Evolutionary conservation across 2,329 filamentous ascomycete species (phyloP), one percentile per base, ranked within the genome.

Genomic region (Talaromyces sp.): DNA sequence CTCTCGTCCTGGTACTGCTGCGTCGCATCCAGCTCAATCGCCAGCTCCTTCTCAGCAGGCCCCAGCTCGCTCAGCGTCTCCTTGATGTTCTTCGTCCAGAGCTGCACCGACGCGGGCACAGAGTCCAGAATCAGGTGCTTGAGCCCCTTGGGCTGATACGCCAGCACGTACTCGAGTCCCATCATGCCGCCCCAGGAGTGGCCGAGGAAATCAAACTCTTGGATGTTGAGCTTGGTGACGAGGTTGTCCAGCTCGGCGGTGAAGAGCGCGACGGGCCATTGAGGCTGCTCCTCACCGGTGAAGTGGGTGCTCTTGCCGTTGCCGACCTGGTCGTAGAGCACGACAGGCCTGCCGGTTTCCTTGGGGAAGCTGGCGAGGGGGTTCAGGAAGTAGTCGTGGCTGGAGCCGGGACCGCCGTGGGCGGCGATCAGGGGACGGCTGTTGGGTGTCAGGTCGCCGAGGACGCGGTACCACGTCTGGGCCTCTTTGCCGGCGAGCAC

Each of bases 151-250:
- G 51, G 51, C 31, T 23, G 52, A 18, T 18, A 30, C n/a, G 28
- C n/a, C n/a, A 55, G 27, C 9, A 31, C 28, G 30, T 33, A 55
- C 31, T 55, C 18, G 30, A 30, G 23, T 30, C 23, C 52, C 23
- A 55, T n/a, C 52, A 55, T 55, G 30, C 52, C 52, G 28, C 52
- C 52, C 52, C 52, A 55, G n/a, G 18, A 28, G 14, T 55, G 52
- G 16, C 52, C 52, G n/a, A 55, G 52, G 10, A 55, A 30, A 23
- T 55, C 52, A 36, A 55, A 55, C 9, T 23, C n/a, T 30, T 31
- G n/a, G 18, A 55, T 55, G 12, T 23, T 30, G n/a, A 55, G 52
- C 9, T 28, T n/a, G 23, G 27, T 16, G 9, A 55, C 28, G n/a
- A 55, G 52, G 23, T 55, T 55, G n/a, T 55, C 52, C 18, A 55